Evolutionary conservation across 768 basidiomycete species (phyloP).

Genomic region (Rhizopogon sp.): DNA sequence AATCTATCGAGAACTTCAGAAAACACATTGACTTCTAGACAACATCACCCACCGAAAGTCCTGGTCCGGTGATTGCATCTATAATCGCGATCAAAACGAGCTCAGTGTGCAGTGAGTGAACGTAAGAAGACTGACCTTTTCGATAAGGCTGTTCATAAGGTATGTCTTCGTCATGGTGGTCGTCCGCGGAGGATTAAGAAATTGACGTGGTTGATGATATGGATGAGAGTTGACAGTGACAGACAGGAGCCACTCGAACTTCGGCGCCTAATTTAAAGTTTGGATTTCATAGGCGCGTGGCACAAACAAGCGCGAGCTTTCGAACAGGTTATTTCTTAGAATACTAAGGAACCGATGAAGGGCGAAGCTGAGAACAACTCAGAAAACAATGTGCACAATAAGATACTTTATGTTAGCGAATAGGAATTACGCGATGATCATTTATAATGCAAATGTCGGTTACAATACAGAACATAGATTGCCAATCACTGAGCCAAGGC

Average conservation of each 20-base stretch:
- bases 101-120: not conserved
- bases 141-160: constrained; percentile 78
- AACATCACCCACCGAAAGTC: constrained; percentile 65
- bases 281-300: too few relatives aligned
- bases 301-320: not conserved
- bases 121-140: constrained; percentile 48
- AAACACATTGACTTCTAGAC: constrained; percentile 11
- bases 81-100: constrained; percentile 5
- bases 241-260: constrained; percentile 20
- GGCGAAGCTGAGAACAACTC: not conserved
- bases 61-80: constrained; percentile 92
- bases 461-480: not conserved
- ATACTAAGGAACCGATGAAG: too few relatives aligned
- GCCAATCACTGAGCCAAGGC: too few relatives aligned
- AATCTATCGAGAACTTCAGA: constrained; percentile 49
- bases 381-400: not conserved
- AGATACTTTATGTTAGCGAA: not conserved
- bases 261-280: not conserved
- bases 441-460: not conserved
- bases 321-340: too few relatives aligned
- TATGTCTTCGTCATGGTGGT: constrained; percentile 78
- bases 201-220: not conserved
- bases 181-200: not conserved
- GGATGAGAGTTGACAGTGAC: not conserved
- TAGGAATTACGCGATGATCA: not conserved